These are phyloP conservation scores for Wickerhamomyces rabaulensis DNA, from an alignment of 805 yeast species.

Conservation along the genomic window DNA sequence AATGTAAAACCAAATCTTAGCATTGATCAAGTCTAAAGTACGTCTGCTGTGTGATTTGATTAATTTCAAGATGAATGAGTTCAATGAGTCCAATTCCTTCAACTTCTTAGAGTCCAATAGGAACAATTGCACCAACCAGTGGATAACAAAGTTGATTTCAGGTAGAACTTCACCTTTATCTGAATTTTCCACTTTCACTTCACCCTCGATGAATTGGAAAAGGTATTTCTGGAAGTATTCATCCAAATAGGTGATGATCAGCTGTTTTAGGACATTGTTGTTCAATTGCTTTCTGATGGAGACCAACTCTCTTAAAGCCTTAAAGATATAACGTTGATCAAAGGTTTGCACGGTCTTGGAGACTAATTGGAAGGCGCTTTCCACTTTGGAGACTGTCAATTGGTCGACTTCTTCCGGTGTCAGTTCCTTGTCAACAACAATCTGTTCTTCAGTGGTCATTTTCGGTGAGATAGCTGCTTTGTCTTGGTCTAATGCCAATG, in stretches of 20 bases:
- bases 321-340: slow-evolving; percentile 85
- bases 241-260: slow-evolving; percentile 56
- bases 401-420: slow-evolving; percentile 28
- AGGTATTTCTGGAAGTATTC: slow-evolving; percentile 38
- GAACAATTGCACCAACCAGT: slow-evolving; percentile 71
- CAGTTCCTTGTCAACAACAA: slow-evolving; percentile 22
- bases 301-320: slow-evolving; percentile 79
- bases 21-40: slow-evolving; percentile 77
- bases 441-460: slow-evolving; percentile 21
- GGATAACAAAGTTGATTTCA: slow-evolving; percentile 75
- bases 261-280: slow-evolving; percentile 45
- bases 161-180: slow-evolving; percentile 47
- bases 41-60: slow-evolving; percentile 69
- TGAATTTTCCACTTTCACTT: slow-evolving; percentile 29
- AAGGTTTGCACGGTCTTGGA: slow-evolving; percentile 60
- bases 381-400: slow-evolving; percentile 26
- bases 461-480: not conserved
- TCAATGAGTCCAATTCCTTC: slow-evolving; percentile 46
- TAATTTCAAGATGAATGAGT: slow-evolving; percentile 40
- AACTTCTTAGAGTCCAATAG: slow-evolving; percentile 59
- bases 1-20: slow-evolving; percentile 91
- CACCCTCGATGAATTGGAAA: slow-evolving; percentile 33
- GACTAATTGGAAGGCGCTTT: slow-evolving; percentile 28
- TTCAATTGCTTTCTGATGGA: slow-evolving; percentile 62
- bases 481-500: not conserved